Conservation (phyloP, 495 filamentous ascomycete species). For the Echria macrotheca region DNA sequence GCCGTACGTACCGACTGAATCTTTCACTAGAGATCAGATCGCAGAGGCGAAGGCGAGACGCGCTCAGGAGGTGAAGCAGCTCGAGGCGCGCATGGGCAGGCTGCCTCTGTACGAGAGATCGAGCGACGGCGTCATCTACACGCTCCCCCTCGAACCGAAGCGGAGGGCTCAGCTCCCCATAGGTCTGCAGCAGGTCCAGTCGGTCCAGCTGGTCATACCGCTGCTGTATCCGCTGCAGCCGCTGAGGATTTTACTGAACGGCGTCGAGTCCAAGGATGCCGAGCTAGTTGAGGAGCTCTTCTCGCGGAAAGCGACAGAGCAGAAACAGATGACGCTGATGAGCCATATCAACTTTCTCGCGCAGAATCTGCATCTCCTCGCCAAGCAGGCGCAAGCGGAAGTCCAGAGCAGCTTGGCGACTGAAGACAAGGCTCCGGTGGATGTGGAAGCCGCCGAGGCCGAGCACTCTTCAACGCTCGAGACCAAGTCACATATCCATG, state of each 20-base stretch:
- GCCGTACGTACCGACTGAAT: conserved; percentile 34
- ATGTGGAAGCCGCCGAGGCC: conserved; percentile 24
- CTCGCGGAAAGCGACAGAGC: conserved; percentile 48
- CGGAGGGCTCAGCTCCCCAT: conserved; percentile 57
- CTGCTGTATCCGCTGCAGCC: conserved; percentile 66
- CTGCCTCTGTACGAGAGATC: conserved; percentile 64
- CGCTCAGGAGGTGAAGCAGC: conserved; percentile 60
- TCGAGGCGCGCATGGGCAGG: conserved; percentile 74
- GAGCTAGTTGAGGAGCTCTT: conserved; percentile 62
- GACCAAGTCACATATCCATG: conserved; percentile 60
- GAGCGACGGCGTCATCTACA: conserved; percentile 63
- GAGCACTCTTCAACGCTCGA: conserved; percentile 27
- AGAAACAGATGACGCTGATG: conserved; percentile 59
- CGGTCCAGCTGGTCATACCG: conserved; percentile 66
- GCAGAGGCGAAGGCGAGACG: conserved; percentile 58
- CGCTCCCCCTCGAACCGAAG: conserved; percentile 65
- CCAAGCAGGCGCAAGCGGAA: conserved; percentile 39
- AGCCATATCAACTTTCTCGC: conserved; percentile 72
- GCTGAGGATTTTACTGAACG: conserved; percentile 60
- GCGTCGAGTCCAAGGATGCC: conserved; percentile 55
- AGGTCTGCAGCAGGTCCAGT: conserved; percentile 57
- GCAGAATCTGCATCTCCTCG: conserved; percentile 67
- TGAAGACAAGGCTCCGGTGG: conserved; percentile 4
- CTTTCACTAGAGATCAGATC: conserved; percentile 53
- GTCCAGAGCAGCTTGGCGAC: conserved; percentile 1